Conservation (phyloP, 1,139 yeast species). For the Hansenula lynferdii region DNA sequence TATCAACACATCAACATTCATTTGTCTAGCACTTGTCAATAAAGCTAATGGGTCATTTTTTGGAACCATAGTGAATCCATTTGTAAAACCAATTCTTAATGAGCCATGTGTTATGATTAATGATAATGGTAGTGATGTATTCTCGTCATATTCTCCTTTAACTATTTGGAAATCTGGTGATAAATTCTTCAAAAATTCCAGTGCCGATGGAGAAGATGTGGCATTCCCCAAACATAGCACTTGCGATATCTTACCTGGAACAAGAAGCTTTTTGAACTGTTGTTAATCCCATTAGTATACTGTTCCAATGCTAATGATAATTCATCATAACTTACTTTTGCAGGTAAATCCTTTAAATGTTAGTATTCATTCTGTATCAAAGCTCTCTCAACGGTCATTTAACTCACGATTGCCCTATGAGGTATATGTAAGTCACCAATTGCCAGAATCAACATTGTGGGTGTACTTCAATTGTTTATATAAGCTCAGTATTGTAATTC, state of each 20-base stretch:
- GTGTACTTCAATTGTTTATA: neutral
- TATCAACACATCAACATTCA: slow-evolving; percentile 88
- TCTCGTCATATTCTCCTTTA: slow-evolving; percentile 67
- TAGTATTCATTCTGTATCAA: too few relatives aligned
- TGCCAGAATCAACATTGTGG: slow-evolving; percentile 54
- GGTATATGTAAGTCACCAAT: slow-evolving; percentile 91
- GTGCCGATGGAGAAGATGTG: slow-evolving; percentile 61
- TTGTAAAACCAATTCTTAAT: slow-evolving; percentile 76
- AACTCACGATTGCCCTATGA: slow-evolving; percentile 60
- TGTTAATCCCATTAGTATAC: too few relatives aligned
- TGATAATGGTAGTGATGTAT: slow-evolving; percentile 49
- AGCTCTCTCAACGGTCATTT: too few relatives aligned
- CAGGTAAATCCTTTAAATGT: slow-evolving; percentile 38
- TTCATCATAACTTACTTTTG: slow-evolving; percentile 28
- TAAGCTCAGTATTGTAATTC: too few relatives aligned
- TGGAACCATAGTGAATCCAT: slow-evolving; percentile 84
- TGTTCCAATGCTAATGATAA: too few relatives aligned
- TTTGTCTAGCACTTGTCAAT: slow-evolving; percentile 76
- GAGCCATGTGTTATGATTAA: slow-evolving; percentile 64
- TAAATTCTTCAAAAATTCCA: slow-evolving; percentile 57
- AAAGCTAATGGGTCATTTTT: slow-evolving; percentile 82
- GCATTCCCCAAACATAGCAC: slow-evolving; percentile 85
- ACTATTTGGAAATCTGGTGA: slow-evolving; percentile 75
- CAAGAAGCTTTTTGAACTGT: slow-evolving; percentile 49
- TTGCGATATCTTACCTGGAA: slow-evolving; percentile 78